phyloP scores from a whole-genome alignment of 2,329 filamentous ascomycete species.

The Trichocomaceae sp. region DNA sequence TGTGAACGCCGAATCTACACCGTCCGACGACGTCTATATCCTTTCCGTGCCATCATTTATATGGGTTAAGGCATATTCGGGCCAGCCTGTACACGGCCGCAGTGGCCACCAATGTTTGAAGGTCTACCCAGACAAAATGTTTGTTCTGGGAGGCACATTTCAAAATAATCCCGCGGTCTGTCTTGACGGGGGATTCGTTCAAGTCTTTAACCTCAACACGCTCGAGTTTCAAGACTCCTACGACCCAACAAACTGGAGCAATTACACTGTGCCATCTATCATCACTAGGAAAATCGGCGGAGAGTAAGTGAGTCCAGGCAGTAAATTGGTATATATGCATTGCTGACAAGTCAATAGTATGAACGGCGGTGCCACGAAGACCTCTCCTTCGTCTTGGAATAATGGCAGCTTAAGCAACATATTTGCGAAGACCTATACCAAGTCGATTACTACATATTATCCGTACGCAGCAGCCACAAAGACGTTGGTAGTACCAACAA shows the following conservation, averaged over 20 bases:
- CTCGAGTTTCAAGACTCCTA: constrained; percentile 27
- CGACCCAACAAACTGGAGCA: constrained; percentile 24
- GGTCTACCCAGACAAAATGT: constrained; percentile 45
- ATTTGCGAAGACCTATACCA: constrained; percentile 52
- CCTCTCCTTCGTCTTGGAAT: constrained; percentile 39
- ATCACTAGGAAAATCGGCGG: constrained; percentile 31
- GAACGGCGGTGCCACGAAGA: constrained; percentile 27
- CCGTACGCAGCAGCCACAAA: constrained; percentile 43
- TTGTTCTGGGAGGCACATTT: constrained; percentile 31
- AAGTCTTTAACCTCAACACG: constrained; percentile 40
- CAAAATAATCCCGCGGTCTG: constrained; percentile 31
- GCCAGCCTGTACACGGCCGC: constrained; percentile 19
- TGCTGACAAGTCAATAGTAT: constrained; percentile 18
- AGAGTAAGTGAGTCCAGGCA: constrained; percentile 21
- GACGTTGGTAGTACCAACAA: background rate
- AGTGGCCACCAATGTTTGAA: constrained; percentile 29
- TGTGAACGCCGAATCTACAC: constrained; percentile 10
- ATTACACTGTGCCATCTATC: constrained; percentile 26
- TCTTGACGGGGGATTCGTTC: constrained; percentile 47
- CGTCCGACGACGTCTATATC: constrained; percentile 30
- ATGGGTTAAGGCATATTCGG: constrained; percentile 25
- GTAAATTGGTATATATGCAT: background rate
- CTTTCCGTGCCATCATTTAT: constrained; percentile 30
- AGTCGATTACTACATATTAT: constrained; percentile 52
- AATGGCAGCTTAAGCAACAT: constrained; percentile 44